phyloP scores from a whole-genome alignment of 495 filamentous ascomycete genomes.

The Penicillium canariense region DNA sequence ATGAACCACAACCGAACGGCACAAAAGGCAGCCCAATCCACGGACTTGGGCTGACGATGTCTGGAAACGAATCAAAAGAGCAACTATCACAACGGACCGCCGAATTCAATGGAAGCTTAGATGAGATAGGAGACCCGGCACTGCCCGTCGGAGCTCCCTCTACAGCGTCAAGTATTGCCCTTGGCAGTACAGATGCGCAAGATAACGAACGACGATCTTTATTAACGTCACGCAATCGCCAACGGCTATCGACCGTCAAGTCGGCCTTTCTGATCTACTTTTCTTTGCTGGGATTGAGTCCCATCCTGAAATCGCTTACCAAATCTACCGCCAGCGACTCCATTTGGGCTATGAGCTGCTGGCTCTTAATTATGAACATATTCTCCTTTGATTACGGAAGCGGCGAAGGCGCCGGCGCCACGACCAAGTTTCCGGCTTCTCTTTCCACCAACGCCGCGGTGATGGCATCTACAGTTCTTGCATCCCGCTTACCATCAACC shows the following conservation, averaged over 20 bases:
- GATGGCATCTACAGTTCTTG: conserved; percentile 91
- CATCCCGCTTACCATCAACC: conserved; percentile 80
- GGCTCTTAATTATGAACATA: conserved; percentile 91
- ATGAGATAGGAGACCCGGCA: conserved; percentile 1
- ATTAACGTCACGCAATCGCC: conserved; percentile 60
- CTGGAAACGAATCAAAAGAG: conserved; percentile 29
- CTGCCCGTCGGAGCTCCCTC: conserved; percentile 11
- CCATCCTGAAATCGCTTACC: conserved; percentile 92
- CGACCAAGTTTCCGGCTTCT: conserved; percentile 71
- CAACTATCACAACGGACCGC: conserved; percentile 23
- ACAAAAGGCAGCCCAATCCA: conserved; percentile 36
- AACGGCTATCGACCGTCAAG: conserved; percentile 73
- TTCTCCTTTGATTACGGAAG: conserved; percentile 95
- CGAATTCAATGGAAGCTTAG: conserved; percentile 13
- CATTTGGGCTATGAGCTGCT: conserved; percentile 95
- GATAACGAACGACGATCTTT: conserved; percentile 27
- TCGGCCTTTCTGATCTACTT: conserved; percentile 93
- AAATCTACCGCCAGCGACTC: conserved; percentile 84
- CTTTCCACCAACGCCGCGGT: conserved; percentile 92
- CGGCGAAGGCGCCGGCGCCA: conserved; percentile 47
- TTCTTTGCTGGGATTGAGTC: conserved; percentile 82
- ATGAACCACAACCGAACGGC: conserved; percentile 21
- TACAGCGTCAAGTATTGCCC: conserved; percentile 7
- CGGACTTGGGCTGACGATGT: conserved; percentile 49
- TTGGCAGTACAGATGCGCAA: conserved; percentile 13